These are phyloP conservation scores for Orbilia ellipsospora DNA, from an alignment of 2,329 filamentous ascomycete genomes.

Conservation along the genomic window DNA sequence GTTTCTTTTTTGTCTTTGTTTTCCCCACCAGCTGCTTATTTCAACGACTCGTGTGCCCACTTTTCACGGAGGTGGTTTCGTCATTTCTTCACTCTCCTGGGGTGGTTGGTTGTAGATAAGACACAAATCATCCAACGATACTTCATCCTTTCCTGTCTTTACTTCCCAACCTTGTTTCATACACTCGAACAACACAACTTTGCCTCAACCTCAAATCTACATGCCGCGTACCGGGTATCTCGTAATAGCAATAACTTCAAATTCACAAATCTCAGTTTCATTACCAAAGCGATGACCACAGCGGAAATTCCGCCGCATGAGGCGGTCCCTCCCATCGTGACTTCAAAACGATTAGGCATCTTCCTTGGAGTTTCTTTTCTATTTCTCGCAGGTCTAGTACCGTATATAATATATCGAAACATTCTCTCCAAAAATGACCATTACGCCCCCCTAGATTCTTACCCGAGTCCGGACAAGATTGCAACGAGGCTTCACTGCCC, in stretches of 20 bases:
- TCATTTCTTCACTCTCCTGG: not conserved
- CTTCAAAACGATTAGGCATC: slow-evolving; percentile 28
- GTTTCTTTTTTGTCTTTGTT: not conserved
- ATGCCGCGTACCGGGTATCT: slow-evolving; percentile 1
- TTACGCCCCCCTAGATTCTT: slow-evolving; percentile 32
- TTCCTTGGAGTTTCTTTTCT: slow-evolving; percentile 23
- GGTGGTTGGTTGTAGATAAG: slow-evolving; percentile 8
- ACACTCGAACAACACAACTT: slow-evolving; percentile 30
- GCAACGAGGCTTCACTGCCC: slow-evolving; percentile 40
- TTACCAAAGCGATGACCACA: slow-evolving; percentile 25
- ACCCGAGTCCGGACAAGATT: slow-evolving; percentile 40
- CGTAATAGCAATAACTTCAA: slow-evolving; percentile 3
- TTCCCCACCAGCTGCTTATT: slow-evolving; percentile 37
- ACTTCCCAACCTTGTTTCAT: slow-evolving; percentile 2
- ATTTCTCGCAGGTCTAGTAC: slow-evolving; percentile 35
- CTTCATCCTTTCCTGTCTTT: not conserved
- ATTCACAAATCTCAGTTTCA: not conserved
- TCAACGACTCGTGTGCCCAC: slow-evolving; percentile 45
- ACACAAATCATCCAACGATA: not conserved
- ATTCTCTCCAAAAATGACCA: slow-evolving; percentile 42
- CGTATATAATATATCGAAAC: slow-evolving; percentile 50
- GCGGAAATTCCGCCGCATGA: slow-evolving; percentile 27
- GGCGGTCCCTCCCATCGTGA: slow-evolving; percentile 12
- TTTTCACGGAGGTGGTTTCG: slow-evolving; percentile 1
- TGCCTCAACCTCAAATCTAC: slow-evolving; percentile 5